Evolutionary conservation across 192 early-diverging fungal species (phyloP), one percentile per base, ranked within the genome.

Genomic region (Diversispora epigaea): DNA sequence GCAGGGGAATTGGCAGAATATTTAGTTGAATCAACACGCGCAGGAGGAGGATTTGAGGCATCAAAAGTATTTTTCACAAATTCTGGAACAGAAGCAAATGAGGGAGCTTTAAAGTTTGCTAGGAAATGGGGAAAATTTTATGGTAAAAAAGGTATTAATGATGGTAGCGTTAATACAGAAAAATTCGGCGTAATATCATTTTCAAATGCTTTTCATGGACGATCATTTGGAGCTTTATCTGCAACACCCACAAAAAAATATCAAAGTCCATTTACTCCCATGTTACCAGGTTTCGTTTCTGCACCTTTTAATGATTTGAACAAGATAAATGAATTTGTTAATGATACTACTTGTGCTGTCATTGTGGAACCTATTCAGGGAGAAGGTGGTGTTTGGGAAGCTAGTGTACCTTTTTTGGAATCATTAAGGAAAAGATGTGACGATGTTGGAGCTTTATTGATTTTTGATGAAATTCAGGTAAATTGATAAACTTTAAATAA

Each of bases 41-140:
- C 78, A 44, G 81, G 82, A 10, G 86, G 87, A 21, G 65, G 49
- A 2, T 82, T 80, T 69, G 63, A 80, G 4, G 88, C 88, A 25
- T 55, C 73, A 43, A 94, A 94, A 75, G 91, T 96, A 55, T 99
- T 99, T 78, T 94, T 98, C 69, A 86, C 93, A 39, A 99, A 99
- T 84, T 95, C 94, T 39, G 97, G 97, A 69, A 98, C 97, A 0
- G 97, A 99, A 80, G 96, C 97, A 32, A 99, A 99, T 79, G 96
- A 99, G 81, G 97, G 95, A 45, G 94, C 96, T 1, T 77, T 99
- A 41, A 99, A 99, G 84, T 99, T 98, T 87, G 95, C 92, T 15
- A 86, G 93, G 66, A 98, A 97, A 80, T 92, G 91, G 80, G 95
- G 92, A 43, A 93, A 89, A 43, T 15, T 79, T 21, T 54, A 84